These are phyloP conservation scores for Wallacemonas collosoma DNA, from an alignment of 208 protist genomes.

Conservation along the genomic window DNA sequence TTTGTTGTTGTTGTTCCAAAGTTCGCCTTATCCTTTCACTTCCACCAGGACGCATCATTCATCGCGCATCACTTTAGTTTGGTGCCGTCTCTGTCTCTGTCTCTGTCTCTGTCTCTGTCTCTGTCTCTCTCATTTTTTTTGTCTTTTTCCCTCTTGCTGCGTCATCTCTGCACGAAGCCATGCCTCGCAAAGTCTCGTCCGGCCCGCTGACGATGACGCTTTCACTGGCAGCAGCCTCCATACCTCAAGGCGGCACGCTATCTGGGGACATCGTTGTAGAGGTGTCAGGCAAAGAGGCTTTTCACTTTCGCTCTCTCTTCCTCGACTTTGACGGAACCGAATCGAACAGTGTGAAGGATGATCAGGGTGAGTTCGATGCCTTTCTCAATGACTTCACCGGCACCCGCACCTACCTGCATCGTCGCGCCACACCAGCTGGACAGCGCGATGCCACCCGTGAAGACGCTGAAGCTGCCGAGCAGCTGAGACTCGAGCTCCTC, in stretches of 20 bases:
- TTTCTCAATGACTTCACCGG: constrained; percentile 59
- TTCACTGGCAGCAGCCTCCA: constrained; percentile 21
- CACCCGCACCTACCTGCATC: constrained; percentile 52
- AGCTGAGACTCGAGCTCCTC: constrained; percentile 49
- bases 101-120: constrained; percentile 2
- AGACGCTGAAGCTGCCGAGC: constrained; percentile 44
- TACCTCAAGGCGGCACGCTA: constrained; percentile 39
- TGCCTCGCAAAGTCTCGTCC: constrained; percentile 4
- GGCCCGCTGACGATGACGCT: constrained; percentile 18
- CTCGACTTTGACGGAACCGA: constrained; percentile 49
- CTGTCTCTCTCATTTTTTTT: constrained; percentile 16
- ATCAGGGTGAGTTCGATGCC: constrained; percentile 62
- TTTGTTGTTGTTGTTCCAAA: too few species aligned
- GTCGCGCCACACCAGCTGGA: constrained; percentile 58
- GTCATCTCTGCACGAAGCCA: constrained; percentile 1
- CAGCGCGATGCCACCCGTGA: constrained; percentile 30
- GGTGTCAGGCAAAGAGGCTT: constrained; percentile 41
- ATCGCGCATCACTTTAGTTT: too few species aligned
- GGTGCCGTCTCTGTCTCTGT: not conserved
- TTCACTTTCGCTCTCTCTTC: constrained; percentile 16
- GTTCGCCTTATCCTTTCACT: too few species aligned
- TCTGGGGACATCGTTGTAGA: constrained; percentile 24
- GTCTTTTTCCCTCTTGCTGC: not conserved
- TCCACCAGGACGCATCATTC: too few species aligned
- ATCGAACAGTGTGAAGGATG: constrained; percentile 51